Base-by-base conservation (phyloP, 495 filamentous ascomycete genomes). In the Xylaria grammica region DNA sequence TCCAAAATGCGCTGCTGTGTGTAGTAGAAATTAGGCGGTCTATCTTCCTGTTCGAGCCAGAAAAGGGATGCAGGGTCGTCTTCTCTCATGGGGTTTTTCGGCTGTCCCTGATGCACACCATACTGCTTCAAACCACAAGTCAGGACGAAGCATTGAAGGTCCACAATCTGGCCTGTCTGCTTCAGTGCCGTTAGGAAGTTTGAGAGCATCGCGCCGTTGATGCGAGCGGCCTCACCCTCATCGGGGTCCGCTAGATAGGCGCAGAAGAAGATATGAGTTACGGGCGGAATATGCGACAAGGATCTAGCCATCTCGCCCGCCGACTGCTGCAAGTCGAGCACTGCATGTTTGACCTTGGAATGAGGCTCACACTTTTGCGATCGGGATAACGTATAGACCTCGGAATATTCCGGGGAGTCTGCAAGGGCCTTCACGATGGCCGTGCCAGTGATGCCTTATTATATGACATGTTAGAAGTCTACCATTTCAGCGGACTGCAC, bases 81-180 rank as follows among this genome's bases (percentile, higher is more conserved):
- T 69, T 85, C 83, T 32, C 70, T 61, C 72, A 84, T 73, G 1
- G 84, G 79, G 66, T 77, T 76, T 67, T 85, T 75, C n/a, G 81
- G 77, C 58, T 78, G 75, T n/a, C 83, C 83, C 2, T 84, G 75
- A 68, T 86, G 79, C 1, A 85, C 82, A 29, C 86, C 82, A 66
- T 87, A 88, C 50, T 87, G 81, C 67, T 86, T 87, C 17, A 75
- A 72, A 2, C 85, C 84, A 10, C 79, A 82, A 2, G 84, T 82
- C 30, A 86, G 75, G 46, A 87, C 70, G 54, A 87, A 75, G 44
- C 79, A 78, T 66, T 84, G 83, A 45, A 86, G 63, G 4, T 74
- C 72, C 44, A 71, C 68, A 19, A 67, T 65, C 17, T 77, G 77
- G 0, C 80, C 79, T 3, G 80, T 82, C 34, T 73, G 74, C 0